Base-by-base conservation (phyloP, 805 yeast species). In the Lipomyces mesembrius region DNA sequence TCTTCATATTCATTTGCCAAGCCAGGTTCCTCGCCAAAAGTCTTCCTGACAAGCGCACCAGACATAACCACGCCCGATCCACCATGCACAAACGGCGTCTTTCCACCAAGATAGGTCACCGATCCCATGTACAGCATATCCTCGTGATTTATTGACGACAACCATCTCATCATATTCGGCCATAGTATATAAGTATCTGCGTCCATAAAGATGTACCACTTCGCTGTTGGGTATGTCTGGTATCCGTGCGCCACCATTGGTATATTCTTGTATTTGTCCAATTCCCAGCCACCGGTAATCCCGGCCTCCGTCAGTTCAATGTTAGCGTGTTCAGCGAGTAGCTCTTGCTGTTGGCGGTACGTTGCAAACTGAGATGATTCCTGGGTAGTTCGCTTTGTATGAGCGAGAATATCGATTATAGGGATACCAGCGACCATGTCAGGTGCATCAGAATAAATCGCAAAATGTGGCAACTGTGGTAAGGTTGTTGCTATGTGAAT, bases 211-310 rank as follows among this genome's bases (percentile, higher is more conserved):
- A 79, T 68, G 61, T 70, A 78, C 82, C 82, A 79, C 54, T 77
- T 57, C 14, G 66, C 65, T n/a, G 66, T 56, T n/a, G 78, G 77
- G 11, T 70, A 60, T 17, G 63, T 62, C 4, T 56, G 39, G 71
- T 74, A 79, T 17, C 79, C 81, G 54, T 78, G 78, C 11, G 72
- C 71, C 29, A 76, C 73, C 75, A 75, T 75, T n/a, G 81, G 81
- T n/a, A 79, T 25, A 65, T 77, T 78, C 72, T 79, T 79, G 73
- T 71, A 79, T 65, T 73, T 72, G 67, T 79, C 82, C n/a, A 76
- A 68, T 17, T 67, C 71, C 79, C 80, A 77, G 54, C 78, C 79
- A 34, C 63, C 64, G 2, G 65, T 71, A 8, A 68, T 68, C n/a
- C 57, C 43, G 11, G 46, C 60, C n/a, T 59, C 62, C 27, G 54